Base-by-base conservation (phyloP, 768 basidiomycete genomes). In the Gloeopeniophorella convolvens region DNA sequence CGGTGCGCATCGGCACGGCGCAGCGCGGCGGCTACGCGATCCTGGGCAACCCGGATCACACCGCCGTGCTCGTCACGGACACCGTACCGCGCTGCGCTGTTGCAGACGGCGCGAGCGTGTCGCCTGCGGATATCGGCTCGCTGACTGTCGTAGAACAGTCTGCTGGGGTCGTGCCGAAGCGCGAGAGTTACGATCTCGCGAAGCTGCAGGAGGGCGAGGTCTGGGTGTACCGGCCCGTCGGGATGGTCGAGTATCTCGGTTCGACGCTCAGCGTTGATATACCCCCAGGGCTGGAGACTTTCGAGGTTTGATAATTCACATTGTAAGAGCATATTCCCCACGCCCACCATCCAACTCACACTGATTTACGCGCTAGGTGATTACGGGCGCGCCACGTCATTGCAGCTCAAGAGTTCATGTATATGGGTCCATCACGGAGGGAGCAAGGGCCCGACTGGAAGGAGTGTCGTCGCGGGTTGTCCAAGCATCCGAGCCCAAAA, bases 91-190 rank as follows among this genome's bases (percentile, higher is more conserved):
- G 54, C 5, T 54, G 56, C 26, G 54, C 51, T 30, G 62, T 68
- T 15, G 56, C 45, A 18, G 71, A 75, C 42, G 72, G 71, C 0
- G 59, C 49, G 18, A 48, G 51, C 28, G 52, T 78, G 32, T 59
- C 49, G 18, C 74, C 76, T 3, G 59, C 66, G 1, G 69, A 72
- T n/a, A 57, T 79, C 28, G 67, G 65, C 15, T 62, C 66, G 18
- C 55, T 80, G 52, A 72, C 72, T 54, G 79, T 82, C 11, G 68
- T 79, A 16, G 79, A 82, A 57, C 79, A 82, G 60, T 72, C 72
- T 34, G 64, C 70, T 21, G 70, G 71, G 3, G 60, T 59, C 27
- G 66, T 67, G 15, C 79, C 79, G 27, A 54, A 61, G 48, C 57
- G 68, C 33, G 55, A 53, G 32, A 68, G 62, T 15, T 80, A 79